These are phyloP conservation scores for Nothophoma quercina DNA, from an alignment of 2,329 filamentous ascomycete species.

Conservation along the genomic window DNA sequence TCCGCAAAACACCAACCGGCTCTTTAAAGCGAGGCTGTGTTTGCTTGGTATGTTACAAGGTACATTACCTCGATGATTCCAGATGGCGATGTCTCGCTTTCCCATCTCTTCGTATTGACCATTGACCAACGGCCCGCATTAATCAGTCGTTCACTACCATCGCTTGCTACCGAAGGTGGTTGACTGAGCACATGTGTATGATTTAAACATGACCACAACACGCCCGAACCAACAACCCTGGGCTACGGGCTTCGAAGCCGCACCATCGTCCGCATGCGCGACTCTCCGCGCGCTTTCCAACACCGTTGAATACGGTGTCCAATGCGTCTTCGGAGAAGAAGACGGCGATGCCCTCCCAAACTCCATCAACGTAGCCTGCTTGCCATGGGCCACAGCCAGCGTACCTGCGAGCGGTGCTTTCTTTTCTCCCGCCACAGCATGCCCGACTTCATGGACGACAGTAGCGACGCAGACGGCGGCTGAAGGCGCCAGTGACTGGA, in stretches of 20 bases:
- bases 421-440: constrained; percentile 35
- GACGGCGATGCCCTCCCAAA: constrained; percentile 79
- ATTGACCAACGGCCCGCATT: not conserved
- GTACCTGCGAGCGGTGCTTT: constrained; percentile 22
- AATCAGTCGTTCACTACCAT: not conserved
- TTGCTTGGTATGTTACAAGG: not conserved
- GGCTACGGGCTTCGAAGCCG: constrained; percentile 23
- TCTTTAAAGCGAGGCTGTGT: constrained; percentile 9
- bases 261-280: constrained; percentile 26
- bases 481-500: constrained; percentile 18
- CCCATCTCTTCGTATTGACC: not conserved
- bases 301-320: constrained; percentile 74
- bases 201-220: constrained; percentile 22
- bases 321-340: constrained; percentile 77
- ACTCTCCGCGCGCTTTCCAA: constrained; percentile 26
- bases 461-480: constrained; percentile 29
- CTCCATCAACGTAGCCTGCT: constrained; percentile 68
- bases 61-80: not conserved
- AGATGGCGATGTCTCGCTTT: not conserved
- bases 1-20: not conserved
- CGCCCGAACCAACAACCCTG: constrained; percentile 26
- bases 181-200: too few relatives aligned
- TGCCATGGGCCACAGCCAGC: constrained; percentile 32
- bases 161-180: too few relatives aligned
- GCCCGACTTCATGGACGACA: constrained; percentile 28